phyloP scores from a whole-genome alignment of 2,329 filamentous ascomycete genomes.

The Beauveria scarabaeidicola region DNA sequence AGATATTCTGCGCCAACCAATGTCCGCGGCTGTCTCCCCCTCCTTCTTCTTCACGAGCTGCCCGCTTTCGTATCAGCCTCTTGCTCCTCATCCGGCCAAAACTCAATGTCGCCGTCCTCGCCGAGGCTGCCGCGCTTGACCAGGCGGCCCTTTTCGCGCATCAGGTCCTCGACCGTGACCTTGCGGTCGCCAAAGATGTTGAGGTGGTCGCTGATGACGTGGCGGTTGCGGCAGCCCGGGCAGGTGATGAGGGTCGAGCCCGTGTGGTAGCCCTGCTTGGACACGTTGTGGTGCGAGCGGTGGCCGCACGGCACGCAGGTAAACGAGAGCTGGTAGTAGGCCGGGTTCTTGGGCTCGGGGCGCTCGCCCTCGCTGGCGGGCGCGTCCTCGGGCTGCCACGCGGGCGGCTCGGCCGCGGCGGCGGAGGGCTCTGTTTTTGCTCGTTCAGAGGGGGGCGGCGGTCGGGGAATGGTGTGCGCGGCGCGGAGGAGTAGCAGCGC shows the following conservation, averaged over 20 bases:
- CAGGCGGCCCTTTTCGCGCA: slow-evolving; percentile 64
- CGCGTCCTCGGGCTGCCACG: slow-evolving; percentile 12
- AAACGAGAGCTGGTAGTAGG: slow-evolving; percentile 81
- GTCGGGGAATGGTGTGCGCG: slow-evolving; percentile 30
- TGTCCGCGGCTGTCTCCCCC: not conserved
- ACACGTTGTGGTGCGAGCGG: slow-evolving; percentile 76
- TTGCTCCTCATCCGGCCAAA: slow-evolving; percentile 65
- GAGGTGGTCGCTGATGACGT: slow-evolving; percentile 88
- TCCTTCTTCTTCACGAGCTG: slow-evolving; percentile 5
- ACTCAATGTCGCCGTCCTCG: slow-evolving; percentile 80
- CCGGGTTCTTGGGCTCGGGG: slow-evolving; percentile 34
- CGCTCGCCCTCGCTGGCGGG: slow-evolving; percentile 22
- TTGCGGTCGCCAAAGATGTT: slow-evolving; percentile 64
- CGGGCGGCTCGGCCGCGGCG: not conserved
- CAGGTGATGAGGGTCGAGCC: slow-evolving; percentile 86
- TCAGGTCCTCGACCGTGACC: slow-evolving; percentile 67
- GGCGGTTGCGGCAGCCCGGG: slow-evolving; percentile 74
- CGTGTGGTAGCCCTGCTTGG: slow-evolving; percentile 90
- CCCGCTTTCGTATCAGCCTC: slow-evolving; percentile 17
- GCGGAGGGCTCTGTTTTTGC: not conserved
- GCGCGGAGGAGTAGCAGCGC: slow-evolving; percentile 18
- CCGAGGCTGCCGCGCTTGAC: slow-evolving; percentile 64
- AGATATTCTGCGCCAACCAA: not conserved
- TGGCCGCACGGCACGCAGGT: slow-evolving; percentile 80
- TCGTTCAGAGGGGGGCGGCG: slow-evolving; percentile 15